Evolutionary conservation across 1,284 basidiomycete genomes (phyloP).

Genomic region (Pterulicium gracile): DNA sequence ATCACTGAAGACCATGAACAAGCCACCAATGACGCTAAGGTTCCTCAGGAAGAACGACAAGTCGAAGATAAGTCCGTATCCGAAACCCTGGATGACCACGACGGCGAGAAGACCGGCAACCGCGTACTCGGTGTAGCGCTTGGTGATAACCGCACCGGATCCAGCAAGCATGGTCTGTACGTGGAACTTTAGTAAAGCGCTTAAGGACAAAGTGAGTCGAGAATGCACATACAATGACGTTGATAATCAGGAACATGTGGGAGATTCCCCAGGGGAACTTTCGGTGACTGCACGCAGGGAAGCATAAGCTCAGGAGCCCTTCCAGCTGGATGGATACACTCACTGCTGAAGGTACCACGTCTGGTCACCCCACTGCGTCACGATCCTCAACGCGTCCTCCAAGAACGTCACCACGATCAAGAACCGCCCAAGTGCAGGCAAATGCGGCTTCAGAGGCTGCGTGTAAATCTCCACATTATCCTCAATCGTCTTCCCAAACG

Average conservation of each 20-base stretch:
- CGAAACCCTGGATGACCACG: constrained; percentile 90
- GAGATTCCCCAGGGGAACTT: constrained; percentile 93
- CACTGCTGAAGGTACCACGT: constrained; percentile 93
- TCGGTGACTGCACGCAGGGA: constrained; percentile 56
- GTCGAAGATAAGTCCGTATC: constrained; percentile 94
- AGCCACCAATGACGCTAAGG: constrained; percentile 83
- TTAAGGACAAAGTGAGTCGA: background rate
- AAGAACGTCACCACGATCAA: constrained; percentile 97
- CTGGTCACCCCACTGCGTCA: constrained; percentile 94
- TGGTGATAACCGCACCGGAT: constrained; percentile 83
- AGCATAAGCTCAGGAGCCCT: constrained; percentile 7
- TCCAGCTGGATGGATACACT: constrained; percentile 19
- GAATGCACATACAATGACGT: constrained; percentile 82
- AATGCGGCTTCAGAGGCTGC: constrained; percentile 89
- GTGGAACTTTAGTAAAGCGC: background rate
- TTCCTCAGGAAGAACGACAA: constrained; percentile 99
- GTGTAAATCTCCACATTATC: constrained; percentile 89
- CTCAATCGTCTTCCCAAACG: constrained; percentile 74
- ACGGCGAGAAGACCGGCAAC: constrained; percentile 86
- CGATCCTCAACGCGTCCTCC: constrained; percentile 91
- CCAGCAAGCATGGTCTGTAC: constrained; percentile 79
- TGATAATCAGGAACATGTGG: constrained; percentile 85
- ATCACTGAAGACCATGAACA: constrained; percentile 98
- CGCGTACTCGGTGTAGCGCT: constrained; percentile 82
- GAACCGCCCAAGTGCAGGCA: constrained; percentile 93